Percentiles rank a stretch among this genome's conserved stretches.
These are phyloP conservation scores for Acephala macrosclerotiorum DNA, from an alignment of 2,329 filamentous ascomycete species.

Conservation along the genomic window DNA sequence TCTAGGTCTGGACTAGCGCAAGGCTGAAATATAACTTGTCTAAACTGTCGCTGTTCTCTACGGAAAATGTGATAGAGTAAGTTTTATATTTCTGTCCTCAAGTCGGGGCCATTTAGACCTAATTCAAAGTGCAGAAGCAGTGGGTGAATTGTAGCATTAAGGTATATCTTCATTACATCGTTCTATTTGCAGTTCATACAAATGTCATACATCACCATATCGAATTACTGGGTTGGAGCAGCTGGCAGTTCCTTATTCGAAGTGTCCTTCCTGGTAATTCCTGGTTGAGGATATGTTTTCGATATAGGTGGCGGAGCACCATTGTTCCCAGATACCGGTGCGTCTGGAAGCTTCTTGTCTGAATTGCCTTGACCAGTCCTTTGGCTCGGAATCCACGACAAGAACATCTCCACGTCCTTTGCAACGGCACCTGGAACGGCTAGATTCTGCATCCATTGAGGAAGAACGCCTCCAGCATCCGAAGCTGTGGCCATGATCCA, in stretches of 20 bases:
- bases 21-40: neutral
- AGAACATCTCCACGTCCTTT: conserved; percentile 75
- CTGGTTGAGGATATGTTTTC: conserved; percentile 10
- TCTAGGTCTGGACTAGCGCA: conserved; percentile 1
- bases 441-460: conserved; percentile 69
- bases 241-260: conserved; percentile 24
- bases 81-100: too few relatives aligned
- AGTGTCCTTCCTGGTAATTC: neutral
- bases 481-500: conserved; percentile 83
- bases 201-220: neutral
- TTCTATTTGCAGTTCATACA: neutral
- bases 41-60: neutral
- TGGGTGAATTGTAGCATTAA: neutral
- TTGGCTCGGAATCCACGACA: conserved; percentile 61
- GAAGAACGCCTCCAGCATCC: conserved; percentile 72
- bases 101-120: neutral
- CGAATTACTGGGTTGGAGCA: conserved; percentile 10
- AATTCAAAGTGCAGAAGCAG: neutral
- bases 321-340: conserved; percentile 9
- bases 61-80: neutral
- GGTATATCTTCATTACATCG: neutral
- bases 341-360: conserved; percentile 17
- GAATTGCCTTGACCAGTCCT: conserved; percentile 22
- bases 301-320: conserved; percentile 18
- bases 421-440: conserved; percentile 68